These are phyloP conservation scores for Aspergillus neoniger DNA, from an alignment of 2,329 filamentous ascomycete genomes.

Conservation along the genomic window DNA sequence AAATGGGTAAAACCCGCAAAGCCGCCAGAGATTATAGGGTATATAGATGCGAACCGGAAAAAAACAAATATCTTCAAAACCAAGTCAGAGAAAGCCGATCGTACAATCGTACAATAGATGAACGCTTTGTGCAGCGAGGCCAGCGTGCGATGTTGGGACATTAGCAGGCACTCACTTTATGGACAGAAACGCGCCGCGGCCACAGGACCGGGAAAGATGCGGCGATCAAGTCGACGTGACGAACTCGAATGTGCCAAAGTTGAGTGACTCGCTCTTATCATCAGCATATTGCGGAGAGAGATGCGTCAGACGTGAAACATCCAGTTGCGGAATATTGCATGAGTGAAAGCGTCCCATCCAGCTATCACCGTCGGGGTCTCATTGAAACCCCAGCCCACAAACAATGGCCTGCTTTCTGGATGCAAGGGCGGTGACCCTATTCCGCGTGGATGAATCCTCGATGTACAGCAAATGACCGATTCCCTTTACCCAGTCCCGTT, in stretches of 20 bases:
- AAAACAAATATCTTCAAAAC: background rate
- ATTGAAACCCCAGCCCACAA: background rate
- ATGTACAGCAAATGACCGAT: background rate
- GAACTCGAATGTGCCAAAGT: background rate
- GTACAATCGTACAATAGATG: background rate
- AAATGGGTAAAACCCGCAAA: constrained; percentile 10
- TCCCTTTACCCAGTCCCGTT: constrained; percentile 3
- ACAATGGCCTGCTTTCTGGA: background rate
- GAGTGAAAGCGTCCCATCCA: background rate
- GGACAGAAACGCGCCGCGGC: background rate
- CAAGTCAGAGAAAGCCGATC: background rate
- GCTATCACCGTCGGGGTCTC: background rate
- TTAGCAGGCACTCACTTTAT: background rate
- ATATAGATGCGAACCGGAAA: constrained; percentile 1
- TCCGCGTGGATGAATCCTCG: background rate
- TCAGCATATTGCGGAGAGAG: background rate
- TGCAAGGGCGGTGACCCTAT: background rate
- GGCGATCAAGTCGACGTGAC: background rate
- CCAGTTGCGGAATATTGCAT: no score
- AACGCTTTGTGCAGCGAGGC: background rate
- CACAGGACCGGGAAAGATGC: background rate
- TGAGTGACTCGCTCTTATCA: background rate
- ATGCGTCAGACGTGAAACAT: background rate
- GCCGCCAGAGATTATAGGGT: constrained; percentile 5
- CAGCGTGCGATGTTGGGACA: background rate